Evolutionary conservation across 2,329 filamentous ascomycete species (phyloP).

Genomic region (Apiospora arundinis): DNA sequence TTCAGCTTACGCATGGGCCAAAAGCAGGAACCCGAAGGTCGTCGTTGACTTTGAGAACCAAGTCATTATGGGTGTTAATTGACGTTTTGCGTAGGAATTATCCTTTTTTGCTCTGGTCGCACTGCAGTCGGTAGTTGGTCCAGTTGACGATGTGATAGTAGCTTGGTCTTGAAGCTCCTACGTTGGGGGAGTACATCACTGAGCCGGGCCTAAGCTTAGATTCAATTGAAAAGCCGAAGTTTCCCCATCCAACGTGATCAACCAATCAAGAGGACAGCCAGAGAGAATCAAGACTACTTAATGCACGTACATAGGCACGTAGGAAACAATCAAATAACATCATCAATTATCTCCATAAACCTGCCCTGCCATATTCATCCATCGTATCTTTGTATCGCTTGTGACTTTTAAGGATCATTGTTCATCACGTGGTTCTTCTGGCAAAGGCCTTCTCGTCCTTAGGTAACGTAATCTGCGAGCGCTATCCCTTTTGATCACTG

Average conservation of each 20-base stretch:
- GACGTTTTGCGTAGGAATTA: background rate
- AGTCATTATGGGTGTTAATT: conserved; percentile 58
- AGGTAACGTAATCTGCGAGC: too few relatives aligned
- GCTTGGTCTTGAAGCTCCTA: conserved; percentile 4
- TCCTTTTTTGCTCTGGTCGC: background rate
- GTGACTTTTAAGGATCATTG: too few relatives aligned
- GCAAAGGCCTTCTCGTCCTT: too few relatives aligned
- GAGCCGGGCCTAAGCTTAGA: conserved; percentile 7
- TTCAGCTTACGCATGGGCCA: conserved; percentile 79
- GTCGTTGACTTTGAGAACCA: conserved; percentile 73
- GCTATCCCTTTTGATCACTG: too few relatives aligned
- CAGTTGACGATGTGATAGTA: background rate
- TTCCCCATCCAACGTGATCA: background rate
- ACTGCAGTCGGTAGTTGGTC: background rate
- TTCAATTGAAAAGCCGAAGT: conserved; percentile 15
- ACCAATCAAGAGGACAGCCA: background rate
- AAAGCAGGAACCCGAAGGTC: conserved; percentile 75
- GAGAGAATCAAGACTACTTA: too few relatives aligned
- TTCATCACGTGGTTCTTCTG: too few relatives aligned
- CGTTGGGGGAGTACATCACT: background rate
- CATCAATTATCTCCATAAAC: too few relatives aligned
- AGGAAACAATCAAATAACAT: too few relatives aligned
- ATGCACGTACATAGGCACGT: too few relatives aligned
- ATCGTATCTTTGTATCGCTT: too few relatives aligned
- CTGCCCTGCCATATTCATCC: too few relatives aligned